Percentiles rank a stretch among this genome's conserved stretches.
phyloP scores from a whole-genome alignment of 352 stramenopile genomes.

The Thalassiosira hispida region DNA sequence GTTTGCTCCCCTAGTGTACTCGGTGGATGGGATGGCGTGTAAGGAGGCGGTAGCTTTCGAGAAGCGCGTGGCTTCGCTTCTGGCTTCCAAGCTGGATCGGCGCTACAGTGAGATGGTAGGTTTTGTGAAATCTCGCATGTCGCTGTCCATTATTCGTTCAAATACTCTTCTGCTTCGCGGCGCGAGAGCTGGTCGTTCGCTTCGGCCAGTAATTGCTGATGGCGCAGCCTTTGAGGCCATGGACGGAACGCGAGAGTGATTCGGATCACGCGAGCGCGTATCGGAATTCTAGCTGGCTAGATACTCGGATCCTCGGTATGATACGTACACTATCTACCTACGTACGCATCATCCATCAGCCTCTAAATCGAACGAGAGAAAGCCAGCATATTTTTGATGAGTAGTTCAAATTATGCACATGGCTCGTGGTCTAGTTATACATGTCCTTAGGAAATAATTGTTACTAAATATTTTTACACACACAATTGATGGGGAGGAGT shows the following conservation, averaged over 20 bases:
- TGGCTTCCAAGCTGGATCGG: constrained; percentile 32
- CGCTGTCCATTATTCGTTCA: background rate
- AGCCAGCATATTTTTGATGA: too few species aligned
- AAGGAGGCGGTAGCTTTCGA: constrained; percentile 11
- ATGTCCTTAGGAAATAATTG: too few species aligned
- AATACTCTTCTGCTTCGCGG: constrained; percentile 31
- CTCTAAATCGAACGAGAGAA: too few species aligned
- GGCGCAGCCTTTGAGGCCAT: constrained; percentile 1
- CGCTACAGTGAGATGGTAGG: constrained; percentile 21
- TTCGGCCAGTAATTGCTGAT: constrained; percentile 7
- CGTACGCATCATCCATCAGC: too few species aligned
- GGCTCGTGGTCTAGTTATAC: too few species aligned
- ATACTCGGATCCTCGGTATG: too few species aligned
- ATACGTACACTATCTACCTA: too few species aligned
- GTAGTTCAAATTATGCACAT: too few species aligned
- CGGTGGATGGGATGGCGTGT: constrained; percentile 36
- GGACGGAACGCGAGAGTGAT: background rate
- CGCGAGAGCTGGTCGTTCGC: background rate
- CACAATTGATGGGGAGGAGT: too few species aligned
- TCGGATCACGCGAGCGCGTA: too few species aligned
- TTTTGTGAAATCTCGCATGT: constrained; percentile 14
- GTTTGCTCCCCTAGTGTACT: constrained; percentile 43
- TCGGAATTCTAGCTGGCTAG: too few species aligned
- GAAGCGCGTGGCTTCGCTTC: constrained; percentile 11
- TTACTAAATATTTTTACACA: too few species aligned